These are phyloP conservation scores for Didymella glomerata DNA, from an alignment of 2,329 filamentous ascomycete genomes.

Conservation along the genomic window DNA sequence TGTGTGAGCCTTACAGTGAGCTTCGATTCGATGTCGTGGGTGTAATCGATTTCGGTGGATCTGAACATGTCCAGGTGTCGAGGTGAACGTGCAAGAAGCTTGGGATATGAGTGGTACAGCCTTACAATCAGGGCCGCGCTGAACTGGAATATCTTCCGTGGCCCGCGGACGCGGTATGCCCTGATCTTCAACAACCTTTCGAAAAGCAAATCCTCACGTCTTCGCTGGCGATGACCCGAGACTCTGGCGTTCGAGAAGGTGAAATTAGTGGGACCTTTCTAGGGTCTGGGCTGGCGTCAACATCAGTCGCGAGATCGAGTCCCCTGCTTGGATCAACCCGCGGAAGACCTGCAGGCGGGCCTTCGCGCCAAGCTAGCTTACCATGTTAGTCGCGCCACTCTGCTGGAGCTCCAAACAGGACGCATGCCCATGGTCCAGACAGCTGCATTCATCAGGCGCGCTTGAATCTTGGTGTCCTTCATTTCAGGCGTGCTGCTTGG, in stretches of 20 bases:
- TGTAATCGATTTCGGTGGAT: not conserved
- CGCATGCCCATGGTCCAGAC: not conserved
- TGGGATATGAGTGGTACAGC: constrained; percentile 8
- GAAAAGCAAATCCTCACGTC: constrained; percentile 12
- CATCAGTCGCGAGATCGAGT: constrained; percentile 6
- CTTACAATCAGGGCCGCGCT: not conserved
- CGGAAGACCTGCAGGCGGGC: constrained; percentile 1
- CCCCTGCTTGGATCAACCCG: not conserved
- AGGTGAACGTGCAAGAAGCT: not conserved
- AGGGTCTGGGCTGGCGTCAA: constrained; percentile 16
- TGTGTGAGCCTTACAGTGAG: not conserved
- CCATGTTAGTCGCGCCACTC: constrained; percentile 7
- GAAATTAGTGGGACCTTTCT: constrained; percentile 3
- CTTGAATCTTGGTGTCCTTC: not conserved
- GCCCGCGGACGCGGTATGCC: not conserved
- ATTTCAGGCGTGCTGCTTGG: not conserved
- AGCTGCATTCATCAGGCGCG: not conserved
- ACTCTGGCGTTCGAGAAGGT: constrained; percentile 5
- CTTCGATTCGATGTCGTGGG: not conserved
- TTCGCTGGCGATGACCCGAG: not conserved
- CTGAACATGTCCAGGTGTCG: not conserved
- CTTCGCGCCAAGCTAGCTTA: constrained; percentile 7
- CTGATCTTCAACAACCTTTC: constrained; percentile 5
- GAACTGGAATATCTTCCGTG: not conserved
- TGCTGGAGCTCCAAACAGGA: constrained; percentile 1